These are phyloP conservation scores for Aspergillus puulaauensis DNA, from an alignment of 2,329 filamentous ascomycete genomes.

Conservation along the genomic window DNA sequence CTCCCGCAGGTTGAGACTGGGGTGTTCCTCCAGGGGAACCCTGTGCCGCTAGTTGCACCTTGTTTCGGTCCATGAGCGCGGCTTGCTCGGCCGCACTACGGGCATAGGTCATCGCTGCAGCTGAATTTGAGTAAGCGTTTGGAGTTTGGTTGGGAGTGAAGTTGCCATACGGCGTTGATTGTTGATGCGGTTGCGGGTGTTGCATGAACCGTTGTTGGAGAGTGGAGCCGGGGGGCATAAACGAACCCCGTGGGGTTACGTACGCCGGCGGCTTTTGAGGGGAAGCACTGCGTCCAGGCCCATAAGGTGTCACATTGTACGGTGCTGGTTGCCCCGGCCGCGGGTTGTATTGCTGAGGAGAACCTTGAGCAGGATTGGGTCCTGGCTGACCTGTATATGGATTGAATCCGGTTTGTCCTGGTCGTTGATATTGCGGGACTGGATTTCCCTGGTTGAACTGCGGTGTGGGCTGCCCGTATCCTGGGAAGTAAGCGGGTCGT, in stretches of 20 bases:
- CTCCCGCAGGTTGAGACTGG: conserved; percentile 21
- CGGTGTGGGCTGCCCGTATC: conserved; percentile 33
- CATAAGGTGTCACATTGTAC: conserved; percentile 28
- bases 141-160: conserved; percentile 31
- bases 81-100: conserved; percentile 43
- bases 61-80: conserved; percentile 38
- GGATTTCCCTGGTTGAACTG: conserved; percentile 37
- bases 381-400: conserved; percentile 32
- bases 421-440: conserved; percentile 41
- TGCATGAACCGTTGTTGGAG: conserved; percentile 32
- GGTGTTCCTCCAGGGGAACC: conserved; percentile 30
- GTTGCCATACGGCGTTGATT: conserved; percentile 26
- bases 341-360: conserved; percentile 36
- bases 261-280: conserved; percentile 35
- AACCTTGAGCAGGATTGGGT: conserved; percentile 29
- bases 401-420: conserved; percentile 37
- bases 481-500: conserved; percentile 36
- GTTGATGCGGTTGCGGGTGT: conserved; percentile 30
- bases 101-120: conserved; percentile 36
- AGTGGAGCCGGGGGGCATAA: conserved; percentile 32
- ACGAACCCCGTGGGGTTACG: conserved; percentile 36
- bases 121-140: conserved; percentile 33
- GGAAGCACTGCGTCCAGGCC: conserved; percentile 28
- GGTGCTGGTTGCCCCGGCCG: conserved; percentile 33
- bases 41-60: conserved; percentile 35